phyloP scores from a whole-genome alignment of 2,329 filamentous ascomycete genomes.

The Xylaria sp. region DNA sequence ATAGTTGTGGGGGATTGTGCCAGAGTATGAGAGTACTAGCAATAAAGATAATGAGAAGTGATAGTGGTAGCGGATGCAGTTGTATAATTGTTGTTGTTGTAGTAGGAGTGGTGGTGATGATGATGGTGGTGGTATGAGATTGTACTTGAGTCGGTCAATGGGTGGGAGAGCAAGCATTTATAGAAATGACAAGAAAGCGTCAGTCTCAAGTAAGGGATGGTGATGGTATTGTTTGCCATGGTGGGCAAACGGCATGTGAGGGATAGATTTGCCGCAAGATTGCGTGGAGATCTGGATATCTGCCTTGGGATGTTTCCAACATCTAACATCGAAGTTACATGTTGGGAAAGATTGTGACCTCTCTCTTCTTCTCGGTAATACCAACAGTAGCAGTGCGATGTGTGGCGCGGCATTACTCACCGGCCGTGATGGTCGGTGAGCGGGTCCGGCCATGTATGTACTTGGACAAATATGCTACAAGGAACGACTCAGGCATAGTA shows the following conservation, averaged over 20 bases:
- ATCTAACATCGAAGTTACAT: constrained; percentile 26
- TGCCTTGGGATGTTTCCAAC: constrained; percentile 30
- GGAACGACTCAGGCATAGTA: constrained; percentile 16
- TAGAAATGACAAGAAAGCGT: constrained; percentile 37
- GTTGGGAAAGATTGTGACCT: constrained; percentile 22
- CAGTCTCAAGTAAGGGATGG: constrained; percentile 14
- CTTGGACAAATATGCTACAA: constrained; percentile 27
- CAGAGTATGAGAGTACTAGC: background rate
- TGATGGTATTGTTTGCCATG: constrained; percentile 25
- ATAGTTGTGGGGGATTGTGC: constrained; percentile 14
- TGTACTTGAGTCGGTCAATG: constrained; percentile 36
- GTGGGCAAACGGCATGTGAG: constrained; percentile 24
- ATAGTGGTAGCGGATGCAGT: background rate
- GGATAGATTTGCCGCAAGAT: constrained; percentile 24
- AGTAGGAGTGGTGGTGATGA: constrained; percentile 4
- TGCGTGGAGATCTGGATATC: constrained; percentile 24
- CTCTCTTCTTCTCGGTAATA: constrained; percentile 16
- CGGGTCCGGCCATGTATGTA: constrained; percentile 32
- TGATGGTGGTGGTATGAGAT: constrained; percentile 31
- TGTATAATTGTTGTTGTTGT: constrained; percentile 2
- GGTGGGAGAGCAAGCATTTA: constrained; percentile 44
- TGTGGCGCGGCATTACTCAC: constrained; percentile 23
- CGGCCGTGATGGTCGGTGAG: constrained; percentile 24
- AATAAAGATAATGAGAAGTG: constrained; percentile 1
- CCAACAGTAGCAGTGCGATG: constrained; percentile 29